A percentile compares a stretch with the other conserved stretches of the same genome.
phyloP scores from a whole-genome alignment of 305 asterid genomes.

The Fraxinus latifolia region DNA sequence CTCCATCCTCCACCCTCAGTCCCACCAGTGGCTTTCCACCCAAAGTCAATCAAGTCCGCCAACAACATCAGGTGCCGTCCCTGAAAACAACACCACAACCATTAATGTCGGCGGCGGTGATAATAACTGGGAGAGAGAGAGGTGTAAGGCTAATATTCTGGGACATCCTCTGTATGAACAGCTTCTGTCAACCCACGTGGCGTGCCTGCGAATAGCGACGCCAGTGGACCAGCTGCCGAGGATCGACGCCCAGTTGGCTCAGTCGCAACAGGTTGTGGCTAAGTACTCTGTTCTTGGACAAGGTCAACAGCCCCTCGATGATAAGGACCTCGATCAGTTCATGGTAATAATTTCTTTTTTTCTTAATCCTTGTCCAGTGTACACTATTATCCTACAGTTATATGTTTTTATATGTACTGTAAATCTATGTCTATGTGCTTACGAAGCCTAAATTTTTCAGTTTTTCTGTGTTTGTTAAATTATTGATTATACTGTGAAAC shows the following conservation, averaged over 20 bases:
- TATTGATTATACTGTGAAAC: conserved; percentile 7
- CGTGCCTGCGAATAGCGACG: conserved; percentile 89
- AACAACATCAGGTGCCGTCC: conserved; percentile 29
- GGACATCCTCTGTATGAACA: conserved; percentile 81
- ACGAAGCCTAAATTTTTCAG: background rate
- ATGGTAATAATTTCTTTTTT: conserved; percentile 41
- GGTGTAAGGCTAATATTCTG: conserved; percentile 79
- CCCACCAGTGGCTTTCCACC: conserved; percentile 51
- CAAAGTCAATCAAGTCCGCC: conserved; percentile 41
- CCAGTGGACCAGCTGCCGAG: conserved; percentile 96
- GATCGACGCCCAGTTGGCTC: conserved; percentile 87
- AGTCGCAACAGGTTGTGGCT: conserved; percentile 78
- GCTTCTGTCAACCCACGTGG: conserved; percentile 81
- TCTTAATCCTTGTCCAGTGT: background rate
- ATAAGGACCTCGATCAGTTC: conserved; percentile 82
- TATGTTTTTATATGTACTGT: background rate
- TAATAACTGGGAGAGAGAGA: conserved; percentile 69
- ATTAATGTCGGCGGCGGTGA: conserved; percentile 32
- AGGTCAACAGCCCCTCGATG: conserved; percentile 51
- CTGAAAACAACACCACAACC: conserved; percentile 34
- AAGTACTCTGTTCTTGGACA: conserved; percentile 76
- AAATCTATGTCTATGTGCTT: background rate
- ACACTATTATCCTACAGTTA: background rate
- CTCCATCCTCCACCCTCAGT: conserved; percentile 31
- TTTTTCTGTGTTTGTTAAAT: conserved; percentile 4